phyloP scores from a whole-genome alignment of 805 yeast species.

The Saturnispora zaruensis region DNA sequence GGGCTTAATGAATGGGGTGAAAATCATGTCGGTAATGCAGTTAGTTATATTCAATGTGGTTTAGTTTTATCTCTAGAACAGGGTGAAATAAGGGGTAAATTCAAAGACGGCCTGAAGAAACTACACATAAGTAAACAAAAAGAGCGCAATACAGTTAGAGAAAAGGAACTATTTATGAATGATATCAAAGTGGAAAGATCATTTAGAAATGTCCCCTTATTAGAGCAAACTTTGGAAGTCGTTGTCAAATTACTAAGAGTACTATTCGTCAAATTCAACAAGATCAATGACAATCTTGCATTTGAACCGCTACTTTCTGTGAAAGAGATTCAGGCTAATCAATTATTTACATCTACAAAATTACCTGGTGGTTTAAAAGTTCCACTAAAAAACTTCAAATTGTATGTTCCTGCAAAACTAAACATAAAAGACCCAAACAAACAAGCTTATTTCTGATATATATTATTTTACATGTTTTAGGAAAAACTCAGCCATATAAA shows the following conservation, averaged over 20 bases:
- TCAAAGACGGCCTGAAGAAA: conserved; percentile 14
- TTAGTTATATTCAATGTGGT: conserved; percentile 22
- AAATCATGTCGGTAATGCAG: conserved; percentile 19
- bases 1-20: conserved; percentile 21
- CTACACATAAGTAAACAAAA: conserved; percentile 4
- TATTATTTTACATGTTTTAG: neutral
- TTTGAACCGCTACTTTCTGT: conserved; percentile 16
- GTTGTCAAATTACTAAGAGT: conserved; percentile 16
- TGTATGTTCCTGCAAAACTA: conserved; percentile 15
- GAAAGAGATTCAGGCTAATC: conserved; percentile 14
- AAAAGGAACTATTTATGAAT: conserved; percentile 17
- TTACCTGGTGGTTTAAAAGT: conserved; percentile 23
- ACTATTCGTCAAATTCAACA: conserved; percentile 20
- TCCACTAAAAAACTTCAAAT: conserved; percentile 16
- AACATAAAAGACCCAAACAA: neutral
- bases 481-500: conserved; percentile 39
- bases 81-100: conserved; percentile 20
- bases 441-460: neutral
- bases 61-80: conserved; percentile 21
- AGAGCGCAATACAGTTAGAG: conserved; percentile 12
- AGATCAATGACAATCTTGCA: conserved; percentile 17
- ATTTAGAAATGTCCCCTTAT: conserved; percentile 12
- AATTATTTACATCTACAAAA: conserved; percentile 16
- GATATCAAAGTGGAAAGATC: conserved; percentile 14
- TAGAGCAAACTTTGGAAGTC: conserved; percentile 14